Conservation (phyloP, 148 eudicot species). For the Nepenthes gracilis region DNA sequence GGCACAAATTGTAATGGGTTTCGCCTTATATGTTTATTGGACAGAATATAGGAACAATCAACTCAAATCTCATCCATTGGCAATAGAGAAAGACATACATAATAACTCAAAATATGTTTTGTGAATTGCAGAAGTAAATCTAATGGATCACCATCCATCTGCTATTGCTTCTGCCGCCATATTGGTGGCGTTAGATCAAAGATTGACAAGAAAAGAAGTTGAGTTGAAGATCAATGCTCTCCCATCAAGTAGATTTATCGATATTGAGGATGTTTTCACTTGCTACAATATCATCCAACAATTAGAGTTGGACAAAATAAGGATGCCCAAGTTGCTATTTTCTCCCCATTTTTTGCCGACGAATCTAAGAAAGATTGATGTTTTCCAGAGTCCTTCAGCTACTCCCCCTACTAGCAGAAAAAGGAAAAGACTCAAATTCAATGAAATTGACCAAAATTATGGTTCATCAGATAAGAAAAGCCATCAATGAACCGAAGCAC, state of each 20-base stretch:
- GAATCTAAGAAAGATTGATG: background rate
- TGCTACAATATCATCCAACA: slow-evolving; percentile 30
- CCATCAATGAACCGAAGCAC: background rate
- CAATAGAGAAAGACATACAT: background rate
- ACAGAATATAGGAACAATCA: background rate
- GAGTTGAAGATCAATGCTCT: slow-evolving; percentile 24
- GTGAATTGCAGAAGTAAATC: slow-evolving; percentile 22
- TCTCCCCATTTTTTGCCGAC: slow-evolving; percentile 6
- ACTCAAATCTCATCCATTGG: background rate
- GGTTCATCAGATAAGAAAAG: background rate
- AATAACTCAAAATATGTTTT: background rate
- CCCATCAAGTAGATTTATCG: slow-evolving; percentile 10
- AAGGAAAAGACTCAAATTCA: slow-evolving; percentile 9
- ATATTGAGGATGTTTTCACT: slow-evolving; percentile 25
- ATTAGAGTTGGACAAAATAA: slow-evolving; percentile 2
- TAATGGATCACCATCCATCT: slow-evolving; percentile 31
- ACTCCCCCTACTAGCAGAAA: background rate
- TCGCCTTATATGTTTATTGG: background rate
- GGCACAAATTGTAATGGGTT: no score
- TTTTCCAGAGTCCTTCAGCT: no score
- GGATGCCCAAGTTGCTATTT: slow-evolving; percentile 3
- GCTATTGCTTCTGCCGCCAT: slow-evolving; percentile 33
- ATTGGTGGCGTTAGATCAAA: slow-evolving; percentile 30
- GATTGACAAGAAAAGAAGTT: slow-evolving; percentile 22
- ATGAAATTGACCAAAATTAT: background rate